Conservation (phyloP, 192 early-diverging fungal species). For the Phlyctochytrium arcticum region DNA sequence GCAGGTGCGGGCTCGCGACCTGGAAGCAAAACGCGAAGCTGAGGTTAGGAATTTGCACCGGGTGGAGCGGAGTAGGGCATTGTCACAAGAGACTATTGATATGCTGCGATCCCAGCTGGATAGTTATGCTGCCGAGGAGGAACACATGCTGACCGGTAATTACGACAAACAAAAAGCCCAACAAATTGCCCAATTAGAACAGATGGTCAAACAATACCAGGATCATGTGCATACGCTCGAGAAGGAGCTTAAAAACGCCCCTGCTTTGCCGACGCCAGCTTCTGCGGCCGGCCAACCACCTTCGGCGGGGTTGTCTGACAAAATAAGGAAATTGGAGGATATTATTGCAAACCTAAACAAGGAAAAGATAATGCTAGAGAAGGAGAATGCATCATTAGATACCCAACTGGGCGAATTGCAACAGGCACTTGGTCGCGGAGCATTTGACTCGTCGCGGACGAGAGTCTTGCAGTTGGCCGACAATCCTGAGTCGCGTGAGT, state of each 20-base stretch:
- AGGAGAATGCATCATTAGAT: slow-evolving; percentile 42
- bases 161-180: slow-evolving; percentile 57
- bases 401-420: slow-evolving; percentile 55
- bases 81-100: slow-evolving; percentile 57
- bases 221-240: slow-evolving; percentile 12
- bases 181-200: slow-evolving; percentile 61
- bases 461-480: slow-evolving; percentile 70
- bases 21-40: background rate
- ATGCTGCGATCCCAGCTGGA: slow-evolving; percentile 62
- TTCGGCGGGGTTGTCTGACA: background rate
- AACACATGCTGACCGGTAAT: slow-evolving; percentile 40
- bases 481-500: slow-evolving; percentile 67
- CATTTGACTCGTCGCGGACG: slow-evolving; percentile 53
- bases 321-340: slow-evolving; percentile 1
- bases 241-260: slow-evolving; percentile 12
- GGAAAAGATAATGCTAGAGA: slow-evolving; percentile 10
- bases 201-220: slow-evolving; percentile 53
- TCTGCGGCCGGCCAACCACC: too few species aligned
- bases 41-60: slow-evolving; percentile 28
- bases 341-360: background rate
- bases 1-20: slow-evolving; percentile 6
- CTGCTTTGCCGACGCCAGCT: background rate
- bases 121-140: slow-evolving; percentile 51
- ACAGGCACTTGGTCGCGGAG: slow-evolving; percentile 59
- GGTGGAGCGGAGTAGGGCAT: slow-evolving; percentile 28